Conservation (phyloP, 2,329 filamentous ascomycete genomes). For the Trichoderma harzianum region DNA sequence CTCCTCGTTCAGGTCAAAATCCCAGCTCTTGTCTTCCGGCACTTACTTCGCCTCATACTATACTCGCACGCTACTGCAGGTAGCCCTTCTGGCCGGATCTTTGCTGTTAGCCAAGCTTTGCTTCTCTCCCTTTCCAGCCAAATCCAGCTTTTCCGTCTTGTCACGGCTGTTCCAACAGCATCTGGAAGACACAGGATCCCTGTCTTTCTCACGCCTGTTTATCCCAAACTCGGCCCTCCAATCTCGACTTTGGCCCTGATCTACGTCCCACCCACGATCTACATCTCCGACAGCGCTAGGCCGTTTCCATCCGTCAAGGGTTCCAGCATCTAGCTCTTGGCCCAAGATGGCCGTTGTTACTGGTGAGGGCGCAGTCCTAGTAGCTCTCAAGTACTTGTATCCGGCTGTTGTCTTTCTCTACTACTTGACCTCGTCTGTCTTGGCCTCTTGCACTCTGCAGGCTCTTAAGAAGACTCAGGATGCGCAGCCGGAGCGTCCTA, state of each 20-base stretch:
- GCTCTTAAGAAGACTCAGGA: constrained; percentile 32
- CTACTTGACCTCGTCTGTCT: constrained; percentile 50
- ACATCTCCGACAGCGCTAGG: neutral
- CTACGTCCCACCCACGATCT: neutral
- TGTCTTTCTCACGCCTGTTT: neutral
- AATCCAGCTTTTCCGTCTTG: neutral
- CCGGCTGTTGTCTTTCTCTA: constrained; percentile 56
- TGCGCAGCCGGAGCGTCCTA: constrained; percentile 21
- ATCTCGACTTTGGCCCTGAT: neutral
- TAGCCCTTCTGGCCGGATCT: neutral
- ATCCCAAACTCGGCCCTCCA: neutral
- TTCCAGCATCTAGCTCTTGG: constrained; percentile 1
- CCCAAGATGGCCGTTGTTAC: constrained; percentile 11
- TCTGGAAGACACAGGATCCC: neutral
- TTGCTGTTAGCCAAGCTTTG: neutral
- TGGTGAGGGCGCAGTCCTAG: constrained; percentile 30
- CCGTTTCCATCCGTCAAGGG: neutral
- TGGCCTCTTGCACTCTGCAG: constrained; percentile 54
- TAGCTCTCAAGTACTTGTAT: constrained; percentile 55
- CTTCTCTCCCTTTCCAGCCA: neutral
- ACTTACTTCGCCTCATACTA: neutral
- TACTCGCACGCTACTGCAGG: neutral
- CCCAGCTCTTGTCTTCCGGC: neutral
- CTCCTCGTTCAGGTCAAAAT: neutral
- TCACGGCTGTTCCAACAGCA: neutral